A percentile compares a stretch with the other conserved stretches of the same genome.
phyloP scores from a whole-genome alignment of 108 stramenopile species.

The Hondaea fermentalgiana region DNA sequence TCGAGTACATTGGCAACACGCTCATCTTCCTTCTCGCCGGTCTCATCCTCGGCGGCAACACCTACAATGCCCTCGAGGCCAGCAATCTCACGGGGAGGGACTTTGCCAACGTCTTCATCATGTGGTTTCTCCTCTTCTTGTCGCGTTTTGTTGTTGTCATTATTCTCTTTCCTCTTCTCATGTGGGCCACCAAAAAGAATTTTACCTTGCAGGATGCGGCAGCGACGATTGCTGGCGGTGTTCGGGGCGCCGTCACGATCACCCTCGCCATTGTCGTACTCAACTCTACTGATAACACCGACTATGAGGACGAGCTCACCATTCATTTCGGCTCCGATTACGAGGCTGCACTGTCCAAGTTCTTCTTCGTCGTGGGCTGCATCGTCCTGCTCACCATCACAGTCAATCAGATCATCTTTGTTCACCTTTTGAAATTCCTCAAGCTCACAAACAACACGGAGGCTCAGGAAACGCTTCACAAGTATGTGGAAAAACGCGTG shows the following conservation, averaged over 20 bases:
- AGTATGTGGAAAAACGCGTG: not conserved
- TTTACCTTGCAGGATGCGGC: not conserved
- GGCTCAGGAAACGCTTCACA: not conserved
- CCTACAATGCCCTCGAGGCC: not conserved
- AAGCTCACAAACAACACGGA: not conserved
- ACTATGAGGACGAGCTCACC: not conserved
- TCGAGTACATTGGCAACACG: conserved; percentile 76
- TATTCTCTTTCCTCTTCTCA: not conserved
- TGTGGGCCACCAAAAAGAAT: not conserved
- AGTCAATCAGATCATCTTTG: not conserved
- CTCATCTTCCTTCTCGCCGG: conserved; percentile 79
- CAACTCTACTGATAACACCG: not conserved
- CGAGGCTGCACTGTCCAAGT: not conserved
- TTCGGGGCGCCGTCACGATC: not conserved
- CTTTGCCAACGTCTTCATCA: not conserved
- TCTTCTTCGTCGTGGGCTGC: not conserved
- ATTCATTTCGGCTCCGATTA: not conserved
- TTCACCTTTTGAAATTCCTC: not conserved
- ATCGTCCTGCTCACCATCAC: not conserved
- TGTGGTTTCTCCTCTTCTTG: not conserved
- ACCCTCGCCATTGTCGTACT: not conserved
- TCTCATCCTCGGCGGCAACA: conserved; percentile 55
- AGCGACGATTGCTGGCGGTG: not conserved
- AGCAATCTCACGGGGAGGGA: not conserved
- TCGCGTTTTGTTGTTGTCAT: not conserved